These are phyloP conservation scores for Dothidotthia symphoricarpi DNA, from an alignment of 2,329 filamentous ascomycete species.

Conservation along the genomic window DNA sequence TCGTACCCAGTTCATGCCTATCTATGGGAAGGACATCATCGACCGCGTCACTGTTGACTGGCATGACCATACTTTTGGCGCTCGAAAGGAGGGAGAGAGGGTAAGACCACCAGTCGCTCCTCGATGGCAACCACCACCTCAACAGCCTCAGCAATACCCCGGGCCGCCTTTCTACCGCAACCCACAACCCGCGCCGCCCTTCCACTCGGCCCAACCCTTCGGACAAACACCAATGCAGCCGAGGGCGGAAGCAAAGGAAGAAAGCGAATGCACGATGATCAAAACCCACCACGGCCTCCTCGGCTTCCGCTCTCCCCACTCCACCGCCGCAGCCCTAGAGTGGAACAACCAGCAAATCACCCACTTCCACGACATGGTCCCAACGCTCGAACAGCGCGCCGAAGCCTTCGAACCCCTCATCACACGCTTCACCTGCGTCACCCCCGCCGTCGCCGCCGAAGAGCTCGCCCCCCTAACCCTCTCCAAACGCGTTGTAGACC, in stretches of 20 bases:
- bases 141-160: constrained; percentile 7
- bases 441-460: constrained; percentile 79
- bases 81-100: constrained; percentile 43
- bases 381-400: constrained; percentile 71
- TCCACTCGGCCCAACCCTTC: constrained; percentile 16
- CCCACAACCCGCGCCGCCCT: constrained; percentile 6
- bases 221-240: constrained; percentile 25
- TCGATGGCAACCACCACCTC: constrained; percentile 7
- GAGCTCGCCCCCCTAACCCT: constrained; percentile 69
- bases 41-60: constrained; percentile 65
- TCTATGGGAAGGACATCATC: constrained; percentile 80
- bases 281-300: constrained; percentile 26
- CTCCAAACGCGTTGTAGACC: constrained; percentile 56
- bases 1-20: constrained; percentile 73
- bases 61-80: constrained; percentile 35
- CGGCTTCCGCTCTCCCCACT: constrained; percentile 32
- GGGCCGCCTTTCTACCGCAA: constrained; percentile 1
- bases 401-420: constrained; percentile 71
- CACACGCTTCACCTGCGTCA: constrained; percentile 87
- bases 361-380: constrained; percentile 65
- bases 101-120: constrained; percentile 8
- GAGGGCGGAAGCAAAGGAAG: constrained; percentile 13
- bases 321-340: constrained; percentile 42
- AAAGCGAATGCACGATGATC: constrained; percentile 46
- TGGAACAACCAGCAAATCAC: constrained; percentile 74